These are phyloP conservation scores for Arthrobotrys entomopaga DNA, from an alignment of 2,329 filamentous ascomycete genomes.

Conservation along the genomic window DNA sequence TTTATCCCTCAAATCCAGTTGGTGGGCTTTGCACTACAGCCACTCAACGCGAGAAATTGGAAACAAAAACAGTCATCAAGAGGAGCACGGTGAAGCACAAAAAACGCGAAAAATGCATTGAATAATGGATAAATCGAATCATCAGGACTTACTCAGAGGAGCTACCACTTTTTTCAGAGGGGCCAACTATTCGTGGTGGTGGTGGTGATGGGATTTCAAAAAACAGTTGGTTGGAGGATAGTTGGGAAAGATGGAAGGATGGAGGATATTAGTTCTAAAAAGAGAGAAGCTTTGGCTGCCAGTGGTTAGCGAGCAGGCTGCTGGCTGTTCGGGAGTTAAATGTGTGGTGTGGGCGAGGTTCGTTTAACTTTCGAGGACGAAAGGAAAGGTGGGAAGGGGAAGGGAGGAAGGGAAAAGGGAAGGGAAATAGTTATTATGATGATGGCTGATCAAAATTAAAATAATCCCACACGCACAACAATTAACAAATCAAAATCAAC, in stretches of 20 bases:
- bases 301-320: constrained; percentile 21
- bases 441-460: constrained; percentile 42
- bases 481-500: constrained; percentile 50
- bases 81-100: constrained; percentile 33
- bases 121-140: constrained; percentile 15
- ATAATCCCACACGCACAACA: constrained; percentile 54
- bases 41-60: constrained; percentile 46
- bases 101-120: constrained; percentile 51
- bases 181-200: constrained; percentile 20
- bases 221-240: constrained; percentile 3
- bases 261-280: not conserved
- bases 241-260: constrained; percentile 4
- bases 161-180: constrained; percentile 33
- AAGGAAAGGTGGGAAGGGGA: not conserved
- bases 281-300: constrained; percentile 3
- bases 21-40: constrained; percentile 27
- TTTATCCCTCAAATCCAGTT: constrained; percentile 54
- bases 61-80: constrained; percentile 49
- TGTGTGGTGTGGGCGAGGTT: constrained; percentile 18
- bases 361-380: constrained; percentile 24
- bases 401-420: constrained; percentile 29
- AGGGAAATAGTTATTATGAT: constrained; percentile 33
- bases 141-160: constrained; percentile 13
- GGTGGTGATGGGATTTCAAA: constrained; percentile 10
- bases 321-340: constrained; percentile 21